Percentiles rank a stretch among this genome's conserved stretches.
phyloP scores from a whole-genome alignment of 73 alveolate genomes.

The Stentor coeruleus region DNA sequence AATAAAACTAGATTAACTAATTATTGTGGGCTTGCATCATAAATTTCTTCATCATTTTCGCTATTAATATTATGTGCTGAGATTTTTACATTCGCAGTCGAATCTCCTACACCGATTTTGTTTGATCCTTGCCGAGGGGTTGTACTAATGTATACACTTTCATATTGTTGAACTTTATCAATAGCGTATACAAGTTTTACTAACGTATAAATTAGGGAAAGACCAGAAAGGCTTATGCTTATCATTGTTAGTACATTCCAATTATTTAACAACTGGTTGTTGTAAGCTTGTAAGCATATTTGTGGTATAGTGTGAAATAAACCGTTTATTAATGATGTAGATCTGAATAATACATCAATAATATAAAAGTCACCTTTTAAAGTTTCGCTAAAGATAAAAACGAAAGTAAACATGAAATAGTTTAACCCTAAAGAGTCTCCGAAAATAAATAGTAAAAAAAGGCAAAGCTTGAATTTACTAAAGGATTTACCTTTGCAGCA shows the following conservation, averaged over 20 bases:
- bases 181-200: background rate
- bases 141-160: no score
- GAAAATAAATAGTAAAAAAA: background rate
- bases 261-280: background rate
- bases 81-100: no score
- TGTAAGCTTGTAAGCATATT: background rate
- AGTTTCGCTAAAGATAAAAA: background rate
- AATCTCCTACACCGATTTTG: no score
- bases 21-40: no score
- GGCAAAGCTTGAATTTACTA: background rate
- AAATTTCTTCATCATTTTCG: no score
- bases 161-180: background rate
- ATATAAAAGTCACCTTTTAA: background rate
- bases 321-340: background rate
- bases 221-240: background rate
- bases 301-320: background rate
- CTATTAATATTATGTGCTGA: no score
- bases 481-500: background rate
- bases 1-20: no score
- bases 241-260: background rate
- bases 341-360: background rate
- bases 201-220: background rate
- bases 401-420: background rate
- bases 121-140: no score
- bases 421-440: background rate